Percentiles rank a stretch among this genome's conserved stretches.
Evolutionary conservation across 2,329 filamentous ascomycete species (phyloP).

Genomic region (Colletotrichum siamense): DNA sequence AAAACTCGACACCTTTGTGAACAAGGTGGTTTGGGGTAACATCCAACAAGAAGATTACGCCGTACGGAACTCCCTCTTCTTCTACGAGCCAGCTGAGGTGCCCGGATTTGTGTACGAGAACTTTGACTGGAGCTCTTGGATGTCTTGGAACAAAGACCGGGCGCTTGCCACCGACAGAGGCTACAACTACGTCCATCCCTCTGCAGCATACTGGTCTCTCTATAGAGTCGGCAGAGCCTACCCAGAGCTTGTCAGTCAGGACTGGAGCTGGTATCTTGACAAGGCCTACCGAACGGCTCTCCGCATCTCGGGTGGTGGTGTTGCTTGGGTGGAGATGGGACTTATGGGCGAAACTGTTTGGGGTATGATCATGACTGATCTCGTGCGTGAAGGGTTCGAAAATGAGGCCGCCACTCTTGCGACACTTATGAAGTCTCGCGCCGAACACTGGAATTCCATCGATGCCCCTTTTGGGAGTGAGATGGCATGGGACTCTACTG

Average conservation of each 20-base stretch:
- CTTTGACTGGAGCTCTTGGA: slow-evolving; percentile 46
- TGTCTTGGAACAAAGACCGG: slow-evolving; percentile 35
- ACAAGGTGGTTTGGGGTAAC: slow-evolving; percentile 53
- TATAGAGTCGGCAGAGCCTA: slow-evolving; percentile 59
- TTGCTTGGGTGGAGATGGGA: slow-evolving; percentile 45
- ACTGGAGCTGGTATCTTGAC: slow-evolving; percentile 61
- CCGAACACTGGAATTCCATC: slow-evolving; percentile 53
- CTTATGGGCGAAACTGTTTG: slow-evolving; percentile 67
- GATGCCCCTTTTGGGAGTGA: slow-evolving; percentile 64
- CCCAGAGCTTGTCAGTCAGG: slow-evolving; percentile 38
- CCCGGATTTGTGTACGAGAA: slow-evolving; percentile 47
- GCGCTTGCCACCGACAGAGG: slow-evolving; percentile 55
- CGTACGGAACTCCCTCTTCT: slow-evolving; percentile 57
- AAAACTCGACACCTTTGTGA: slow-evolving; percentile 59
- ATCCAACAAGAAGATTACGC: slow-evolving; percentile 48
- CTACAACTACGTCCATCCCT: slow-evolving; percentile 65
- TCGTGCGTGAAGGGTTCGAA: slow-evolving; percentile 47
- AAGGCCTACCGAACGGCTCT: slow-evolving; percentile 58
- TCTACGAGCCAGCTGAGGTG: slow-evolving; percentile 52
- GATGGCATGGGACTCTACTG: slow-evolving; percentile 68
- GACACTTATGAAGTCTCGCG: slow-evolving; percentile 52
- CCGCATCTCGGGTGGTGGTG: slow-evolving; percentile 40
- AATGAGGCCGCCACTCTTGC: slow-evolving; percentile 39
- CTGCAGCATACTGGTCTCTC: slow-evolving; percentile 61
- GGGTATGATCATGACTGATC: slow-evolving; percentile 55